phyloP scores from a whole-genome alignment of 192 early-diverging fungal species.

The Dispira parvispora region DNA sequence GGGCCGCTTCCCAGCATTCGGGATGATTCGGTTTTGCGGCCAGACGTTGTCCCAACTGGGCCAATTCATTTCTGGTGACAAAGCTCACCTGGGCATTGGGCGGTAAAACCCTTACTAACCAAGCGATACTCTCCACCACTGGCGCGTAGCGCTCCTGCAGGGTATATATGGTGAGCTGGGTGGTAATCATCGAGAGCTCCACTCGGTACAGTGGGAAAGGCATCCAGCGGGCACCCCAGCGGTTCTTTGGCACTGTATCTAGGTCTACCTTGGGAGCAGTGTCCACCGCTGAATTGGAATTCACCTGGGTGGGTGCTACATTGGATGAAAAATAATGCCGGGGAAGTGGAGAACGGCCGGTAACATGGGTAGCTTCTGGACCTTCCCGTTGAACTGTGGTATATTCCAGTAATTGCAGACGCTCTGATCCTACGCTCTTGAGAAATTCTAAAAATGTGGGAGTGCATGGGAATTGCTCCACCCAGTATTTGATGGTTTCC shows the following conservation, averaged over 20 bases:
- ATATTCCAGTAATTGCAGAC: neutral
- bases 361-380: no score
- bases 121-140: neutral
- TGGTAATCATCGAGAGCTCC: neutral
- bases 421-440: neutral
- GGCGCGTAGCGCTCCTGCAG: neutral
- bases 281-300: no score
- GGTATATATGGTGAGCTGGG: neutral
- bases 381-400: neutral
- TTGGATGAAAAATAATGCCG: no score
- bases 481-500: neutral
- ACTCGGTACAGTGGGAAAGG: neutral
- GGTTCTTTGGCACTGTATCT: neutral
- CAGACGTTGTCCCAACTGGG: neutral
- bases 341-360: no score
- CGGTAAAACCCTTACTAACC: neutral
- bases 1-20: constrained; percentile 1
- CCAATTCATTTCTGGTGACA: neutral
- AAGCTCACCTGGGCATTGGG: neutral
- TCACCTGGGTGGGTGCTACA: no score
- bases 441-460: neutral
- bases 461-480: neutral
- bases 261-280: no score
- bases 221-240: neutral
- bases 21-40: neutral